Evolutionary conservation across 257 asterid species (phyloP), one percentile per base, ranked within the genome.

Genomic region (Thymus quinquecostatus): DNA sequence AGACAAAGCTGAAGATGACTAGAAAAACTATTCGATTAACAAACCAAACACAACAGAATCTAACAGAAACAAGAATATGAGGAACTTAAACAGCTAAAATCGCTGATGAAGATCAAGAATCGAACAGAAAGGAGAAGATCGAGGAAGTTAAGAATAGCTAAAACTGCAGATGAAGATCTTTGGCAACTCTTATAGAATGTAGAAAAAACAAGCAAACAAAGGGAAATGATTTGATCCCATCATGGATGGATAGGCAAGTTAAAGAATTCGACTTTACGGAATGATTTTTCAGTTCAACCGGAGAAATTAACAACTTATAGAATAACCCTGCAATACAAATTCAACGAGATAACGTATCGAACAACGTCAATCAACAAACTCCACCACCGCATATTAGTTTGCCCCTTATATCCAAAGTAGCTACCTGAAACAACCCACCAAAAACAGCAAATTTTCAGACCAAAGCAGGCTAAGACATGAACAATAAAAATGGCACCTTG

Each of bases 241-340:
- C 95, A 90, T 83, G 77, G 86, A 57, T 47, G 77, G 86, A 57
- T 47, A 68, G 53, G 50, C 29, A 69, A 36, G 58, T 57, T 44
- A 43, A 54, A 64, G 27, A 80, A 57, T 69, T 65, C 43, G 29
- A 55, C 6, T 27, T 36, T 69, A 70, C 56, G 69, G 55, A 72
- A 69, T 6, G 4, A 6, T 11, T 47, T 21, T 64, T 47, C 2
- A 28, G 21, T 47, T 70, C 65, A 64, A 57, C 2, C 10, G 72
- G 47, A 58, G 50, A 79, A 76, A 36, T 5, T 21, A 53, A 69
- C 48, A 48, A 71, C 78, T 85, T 88, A 91, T 81, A 91, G 92
- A 78, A 92, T 89, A 81, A 89, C 95, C 78, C 92, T 82, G 82
- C 96, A 91, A 70, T 82, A 91, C 69, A 91, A 81, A 78, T 91